Evolutionary conservation across 2,329 filamentous ascomycete genomes (phyloP), one percentile per base, ranked within the genome.

Genomic region (Colletotrichum caudatum): DNA sequence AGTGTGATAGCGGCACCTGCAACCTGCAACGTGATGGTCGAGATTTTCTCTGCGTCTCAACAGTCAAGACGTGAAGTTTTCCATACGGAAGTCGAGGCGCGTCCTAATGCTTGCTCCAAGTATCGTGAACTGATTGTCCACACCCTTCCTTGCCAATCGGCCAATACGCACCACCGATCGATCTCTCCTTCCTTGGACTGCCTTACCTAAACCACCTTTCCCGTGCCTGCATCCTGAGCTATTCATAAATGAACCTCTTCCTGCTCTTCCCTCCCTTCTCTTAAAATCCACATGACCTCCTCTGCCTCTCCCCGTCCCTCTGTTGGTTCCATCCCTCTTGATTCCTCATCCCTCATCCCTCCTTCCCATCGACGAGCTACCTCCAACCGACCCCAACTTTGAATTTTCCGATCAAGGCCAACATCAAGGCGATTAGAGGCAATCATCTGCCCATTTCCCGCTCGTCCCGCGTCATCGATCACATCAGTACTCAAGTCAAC

Each of bases 401-500:
- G 46, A 23, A 64, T 66, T 56, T 64, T 41, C 58, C 16, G 33
- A 65, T 64, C 18, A 29, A 71, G 65, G n/a, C 53, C 39, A 33
- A 35, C 18, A 48, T 48, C 29, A 20, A 64, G 59, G 33, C 64
- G 69, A 71, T 71, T 65, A 60, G 39, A 33, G 39, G 63, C 65
- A 60, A 71, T 48, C 46, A 59, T 37, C 23, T 41, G 50, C 58
- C 20, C 54, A 26, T 20, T 46, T 14, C 50, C 48, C 29, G 26
- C 69, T 69, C 23, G 53, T 68, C 57, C 37, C 69, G 64, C 69
- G 69, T 69, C 65, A 69, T 50, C 57, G 37, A 68, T 59, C 59
- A 59, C 65, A 69, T 60, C 35, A 54, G 29, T 69, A 54, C 54
- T 68, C 39, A 18, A 54, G 20, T 64, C n/a, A 65, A 59, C 59